Evolutionary conservation across 257 asterid species (phyloP), one percentile per base, ranked within the genome.

Genomic region (Phtheirospermum japonicum): DNA sequence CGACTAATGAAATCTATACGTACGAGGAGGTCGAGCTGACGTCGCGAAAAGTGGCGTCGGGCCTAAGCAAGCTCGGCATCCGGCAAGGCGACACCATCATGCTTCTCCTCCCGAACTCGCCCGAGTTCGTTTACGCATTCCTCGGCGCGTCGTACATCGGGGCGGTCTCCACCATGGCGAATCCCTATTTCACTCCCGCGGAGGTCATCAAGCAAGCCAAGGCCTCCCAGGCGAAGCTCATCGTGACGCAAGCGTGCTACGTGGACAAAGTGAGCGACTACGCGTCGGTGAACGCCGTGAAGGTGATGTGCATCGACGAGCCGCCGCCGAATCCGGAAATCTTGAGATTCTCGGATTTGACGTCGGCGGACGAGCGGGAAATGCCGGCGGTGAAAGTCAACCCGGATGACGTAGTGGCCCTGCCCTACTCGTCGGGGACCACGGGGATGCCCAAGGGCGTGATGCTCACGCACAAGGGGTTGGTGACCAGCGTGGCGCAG

Each of bases 391-490:
- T 82, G 49, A 66, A 79, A 17, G 76, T 85, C 23, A 61, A 55
- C 60, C 70, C 88, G 0, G 90, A 88, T 9, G 96, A 88, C 43
- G 90, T 76, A 68, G 96, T 91, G 69, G 94, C 96, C 6, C 80
- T 91, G 69, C 98, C 96, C 59, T 91, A 88, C 70, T 84, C 95
- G 16, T 91, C 96, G 20, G 98, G 98, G 4, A 91, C 98, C 20
- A 91, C 96, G 1, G 98, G 98, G 57, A 62, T 91, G 20, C 96
- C 98, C 1, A 90, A 90, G 70, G 97, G 97, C 6, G 97, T 90
- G 67, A 90, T 90, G 97, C 78, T 90, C 50, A 91, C 98, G 42
- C 96, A 91, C 73, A 82, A 82, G 54, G 95, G 96, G 5, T 76
- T 85, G 0, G 98, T 88, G 0, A 91, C 98, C 0, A 84, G 92